Conservation (phyloP, 1,139 yeast species). For the Saccharomyces uvarum region DNA sequence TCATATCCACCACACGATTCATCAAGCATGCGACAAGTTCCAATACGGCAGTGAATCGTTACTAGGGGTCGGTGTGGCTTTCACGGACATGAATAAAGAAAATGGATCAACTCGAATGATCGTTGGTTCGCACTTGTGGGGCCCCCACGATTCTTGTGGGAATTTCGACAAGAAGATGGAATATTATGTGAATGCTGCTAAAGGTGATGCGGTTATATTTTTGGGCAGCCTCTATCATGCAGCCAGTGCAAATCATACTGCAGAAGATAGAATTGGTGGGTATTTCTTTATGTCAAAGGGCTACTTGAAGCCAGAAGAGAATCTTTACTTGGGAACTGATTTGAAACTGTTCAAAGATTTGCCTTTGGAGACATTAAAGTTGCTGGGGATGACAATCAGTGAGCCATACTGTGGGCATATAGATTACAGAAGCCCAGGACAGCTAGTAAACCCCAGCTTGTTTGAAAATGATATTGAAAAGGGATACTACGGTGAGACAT, state of each 20-base stretch:
- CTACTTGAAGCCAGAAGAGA: not conserved
- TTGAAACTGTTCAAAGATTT: not conserved
- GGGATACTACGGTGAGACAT: not conserved
- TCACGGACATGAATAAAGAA: not conserved
- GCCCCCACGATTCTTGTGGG: constrained; percentile 25
- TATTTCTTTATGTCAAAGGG: not conserved
- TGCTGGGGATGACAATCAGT: not conserved
- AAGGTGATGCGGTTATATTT: constrained; percentile 31
- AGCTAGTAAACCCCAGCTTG: not conserved
- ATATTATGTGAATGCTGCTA: constrained; percentile 26
- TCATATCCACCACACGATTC: constrained; percentile 26
- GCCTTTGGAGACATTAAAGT: not conserved
- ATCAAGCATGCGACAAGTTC: constrained; percentile 11
- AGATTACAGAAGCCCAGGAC: not conserved
- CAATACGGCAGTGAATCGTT: not conserved
- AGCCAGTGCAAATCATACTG: constrained; percentile 29
- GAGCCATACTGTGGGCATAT: not conserved
- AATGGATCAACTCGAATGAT: constrained; percentile 30
- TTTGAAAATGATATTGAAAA: not conserved
- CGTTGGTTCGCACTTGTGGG: constrained; percentile 30
- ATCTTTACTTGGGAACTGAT: not conserved
- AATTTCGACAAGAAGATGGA: constrained; percentile 34
- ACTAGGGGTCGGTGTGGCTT: not conserved
- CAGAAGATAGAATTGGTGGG: constrained; percentile 32
- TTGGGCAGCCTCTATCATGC: constrained; percentile 31